These are phyloP conservation scores for Fusarium coffeatum DNA, from an alignment of 2,329 filamentous ascomycete genomes.

Conservation along the genomic window DNA sequence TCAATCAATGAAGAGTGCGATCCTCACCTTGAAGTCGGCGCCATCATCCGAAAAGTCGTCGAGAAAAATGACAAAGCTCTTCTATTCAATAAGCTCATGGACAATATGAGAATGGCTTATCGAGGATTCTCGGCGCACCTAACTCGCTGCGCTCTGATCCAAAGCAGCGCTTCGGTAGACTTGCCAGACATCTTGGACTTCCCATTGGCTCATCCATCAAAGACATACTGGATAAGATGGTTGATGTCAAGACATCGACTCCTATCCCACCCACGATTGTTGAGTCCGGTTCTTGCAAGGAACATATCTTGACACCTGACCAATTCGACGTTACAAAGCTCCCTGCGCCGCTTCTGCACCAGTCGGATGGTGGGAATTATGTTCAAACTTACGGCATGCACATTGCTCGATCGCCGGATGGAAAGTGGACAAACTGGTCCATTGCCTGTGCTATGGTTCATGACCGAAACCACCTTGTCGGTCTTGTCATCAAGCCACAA, in stretches of 20 bases:
- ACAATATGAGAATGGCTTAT: slow-evolving; percentile 53
- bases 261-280: slow-evolving; percentile 53
- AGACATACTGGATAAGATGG: slow-evolving; percentile 56
- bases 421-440: slow-evolving; percentile 62
- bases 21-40: slow-evolving; percentile 59
- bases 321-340: slow-evolving; percentile 52
- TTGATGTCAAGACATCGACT: slow-evolving; percentile 48
- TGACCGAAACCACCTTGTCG: slow-evolving; percentile 55
- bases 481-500: slow-evolving; percentile 58
- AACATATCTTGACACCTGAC: slow-evolving; percentile 18
- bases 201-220: slow-evolving; percentile 45
- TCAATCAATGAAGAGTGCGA: slow-evolving; percentile 58
- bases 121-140: slow-evolving; percentile 60
- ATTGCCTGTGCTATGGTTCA: slow-evolving; percentile 61
- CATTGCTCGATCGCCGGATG: slow-evolving; percentile 58
- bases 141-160: slow-evolving; percentile 46
- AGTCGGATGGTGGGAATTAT: slow-evolving; percentile 62
- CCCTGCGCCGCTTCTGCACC: slow-evolving; percentile 57
- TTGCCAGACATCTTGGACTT: slow-evolving; percentile 57
- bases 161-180: slow-evolving; percentile 53
- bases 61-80: slow-evolving; percentile 61
- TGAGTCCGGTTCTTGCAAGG: slow-evolving; percentile 32
- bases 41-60: slow-evolving; percentile 59
- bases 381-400: slow-evolving; percentile 65
- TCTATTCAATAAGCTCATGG: slow-evolving; percentile 64